Percentiles rank a stretch among this genome's conserved stretches.
phyloP scores from a whole-genome alignment of 768 basidiomycete species.

The Glaciozyma martinii region DNA sequence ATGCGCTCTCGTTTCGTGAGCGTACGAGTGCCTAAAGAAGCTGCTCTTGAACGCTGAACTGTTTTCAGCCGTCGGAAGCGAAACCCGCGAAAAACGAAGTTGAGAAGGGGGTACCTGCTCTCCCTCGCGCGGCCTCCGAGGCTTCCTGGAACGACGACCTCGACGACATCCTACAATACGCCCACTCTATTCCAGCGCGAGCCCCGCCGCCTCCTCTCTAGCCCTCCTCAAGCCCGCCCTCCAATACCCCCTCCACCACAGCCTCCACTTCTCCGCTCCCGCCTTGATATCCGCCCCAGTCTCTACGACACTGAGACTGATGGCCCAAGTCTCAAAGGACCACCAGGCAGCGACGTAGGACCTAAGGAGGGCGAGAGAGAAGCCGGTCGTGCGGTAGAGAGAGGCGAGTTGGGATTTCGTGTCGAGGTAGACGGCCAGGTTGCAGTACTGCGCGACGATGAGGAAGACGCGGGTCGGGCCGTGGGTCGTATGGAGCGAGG shows the following conservation, averaged over 20 bases:
- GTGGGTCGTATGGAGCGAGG: slow-evolving; percentile 70
- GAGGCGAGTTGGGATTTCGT: slow-evolving; percentile 36
- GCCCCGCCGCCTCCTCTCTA: not conserved
- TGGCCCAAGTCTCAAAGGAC: slow-evolving; percentile 31
- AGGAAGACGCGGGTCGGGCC: slow-evolving; percentile 73
- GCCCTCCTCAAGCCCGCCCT: slow-evolving; percentile 29
- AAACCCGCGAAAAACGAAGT: no score
- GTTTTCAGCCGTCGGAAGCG: no score
- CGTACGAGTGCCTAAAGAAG: no score
- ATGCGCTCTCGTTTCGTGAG: no score
- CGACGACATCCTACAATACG: no score
- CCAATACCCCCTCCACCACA: slow-evolving; percentile 36
- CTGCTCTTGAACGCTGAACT: no score
- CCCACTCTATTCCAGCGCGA: no score
- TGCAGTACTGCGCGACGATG: slow-evolving; percentile 64
- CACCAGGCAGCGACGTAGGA: slow-evolving; percentile 27
- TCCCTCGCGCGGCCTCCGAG: no score
- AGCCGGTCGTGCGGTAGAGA: not conserved
- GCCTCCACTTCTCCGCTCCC: slow-evolving; percentile 32
- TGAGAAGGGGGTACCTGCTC: no score
- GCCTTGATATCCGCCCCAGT: slow-evolving; percentile 34
- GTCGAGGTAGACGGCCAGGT: slow-evolving; percentile 38
- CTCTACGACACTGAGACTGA: slow-evolving; percentile 4
- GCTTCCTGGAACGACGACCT: no score
- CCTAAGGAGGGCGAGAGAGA: not conserved